Evolutionary conservation across 768 basidiomycete genomes (phyloP).

Genomic region (Mycena olivaceomarginata): DNA sequence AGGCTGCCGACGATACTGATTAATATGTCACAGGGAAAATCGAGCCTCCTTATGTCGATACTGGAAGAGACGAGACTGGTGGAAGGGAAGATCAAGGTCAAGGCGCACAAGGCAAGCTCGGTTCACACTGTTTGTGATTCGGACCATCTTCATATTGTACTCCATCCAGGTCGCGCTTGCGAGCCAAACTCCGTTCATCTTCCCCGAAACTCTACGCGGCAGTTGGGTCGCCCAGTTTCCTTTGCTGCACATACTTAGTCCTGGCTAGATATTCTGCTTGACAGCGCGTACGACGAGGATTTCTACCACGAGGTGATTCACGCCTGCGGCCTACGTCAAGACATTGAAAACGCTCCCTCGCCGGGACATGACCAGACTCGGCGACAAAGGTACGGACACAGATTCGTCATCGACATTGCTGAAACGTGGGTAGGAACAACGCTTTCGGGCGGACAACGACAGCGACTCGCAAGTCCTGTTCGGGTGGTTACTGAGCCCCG

Average conservation of each 20-base stretch:
- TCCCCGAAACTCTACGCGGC: conserved; percentile 19
- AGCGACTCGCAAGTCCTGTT: conserved; percentile 16
- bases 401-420: background rate
- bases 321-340: conserved; percentile 33
- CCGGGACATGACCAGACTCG: conserved; percentile 33
- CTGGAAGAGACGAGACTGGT: conserved; percentile 28
- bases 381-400: conserved; percentile 21
- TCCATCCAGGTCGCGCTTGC: conserved; percentile 34
- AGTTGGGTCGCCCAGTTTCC: too few relatives aligned
- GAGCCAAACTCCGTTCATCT: conserved; percentile 37
- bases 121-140: background rate
- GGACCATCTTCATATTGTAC: background rate
- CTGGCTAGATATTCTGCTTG: conserved; percentile 8
- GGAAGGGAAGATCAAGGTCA: conserved; percentile 9
- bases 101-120: conserved; percentile 21
- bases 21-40: conserved; percentile 28
- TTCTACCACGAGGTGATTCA: conserved; percentile 39
- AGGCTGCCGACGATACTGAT: too few relatives aligned
- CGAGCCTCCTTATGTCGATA: conserved; percentile 41
- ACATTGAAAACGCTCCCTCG: conserved; percentile 33
- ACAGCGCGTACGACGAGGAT: conserved; percentile 27
- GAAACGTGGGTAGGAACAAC: conserved; percentile 18
- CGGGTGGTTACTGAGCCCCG: too few relatives aligned
- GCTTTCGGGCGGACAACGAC: conserved; percentile 37
- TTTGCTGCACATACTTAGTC: too few relatives aligned